phyloP scores from a whole-genome alignment of 2,329 filamentous ascomycete species.

The Lomentospora prolificans region DNA sequence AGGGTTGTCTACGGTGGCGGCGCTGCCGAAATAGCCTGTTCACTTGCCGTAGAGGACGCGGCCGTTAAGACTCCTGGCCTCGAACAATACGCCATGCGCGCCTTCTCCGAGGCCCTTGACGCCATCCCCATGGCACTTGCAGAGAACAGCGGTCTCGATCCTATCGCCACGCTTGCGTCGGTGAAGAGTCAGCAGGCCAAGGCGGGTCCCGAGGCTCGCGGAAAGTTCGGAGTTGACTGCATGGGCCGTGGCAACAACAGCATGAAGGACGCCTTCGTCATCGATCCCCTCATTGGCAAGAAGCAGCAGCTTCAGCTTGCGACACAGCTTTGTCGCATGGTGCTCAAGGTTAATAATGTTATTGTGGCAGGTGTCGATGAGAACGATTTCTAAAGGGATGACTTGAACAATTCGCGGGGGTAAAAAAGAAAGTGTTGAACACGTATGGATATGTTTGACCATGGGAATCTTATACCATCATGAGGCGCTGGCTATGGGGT shows the following conservation, averaged over 20 bases:
- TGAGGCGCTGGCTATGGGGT: neutral
- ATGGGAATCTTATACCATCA: constrained; percentile 3
- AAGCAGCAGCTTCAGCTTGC: constrained; percentile 92
- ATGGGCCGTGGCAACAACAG: constrained; percentile 93
- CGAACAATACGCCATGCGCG: constrained; percentile 98
- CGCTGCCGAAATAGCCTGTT: constrained; percentile 94
- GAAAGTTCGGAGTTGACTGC: constrained; percentile 86
- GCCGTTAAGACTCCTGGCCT: constrained; percentile 92
- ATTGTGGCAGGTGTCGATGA: constrained; percentile 84
- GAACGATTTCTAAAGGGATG: constrained; percentile 60
- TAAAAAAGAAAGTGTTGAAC: neutral
- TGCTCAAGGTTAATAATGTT: constrained; percentile 94
- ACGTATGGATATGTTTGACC: neutral
- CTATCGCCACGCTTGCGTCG: constrained; percentile 87
- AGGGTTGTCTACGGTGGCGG: constrained; percentile 96
- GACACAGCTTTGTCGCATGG: constrained; percentile 96
- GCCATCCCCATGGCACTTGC: constrained; percentile 89
- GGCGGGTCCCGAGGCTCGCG: constrained; percentile 38
- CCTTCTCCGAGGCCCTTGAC: constrained; percentile 91
- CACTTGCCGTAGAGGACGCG: constrained; percentile 87
- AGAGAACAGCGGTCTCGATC: constrained; percentile 92
- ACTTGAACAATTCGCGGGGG: neutral
- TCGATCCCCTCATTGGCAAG: constrained; percentile 97
- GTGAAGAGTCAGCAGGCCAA: constrained; percentile 97
- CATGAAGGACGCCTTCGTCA: constrained; percentile 97